A percentile compares a stretch with the other conserved stretches of the same genome.
Evolutionary conservation across 1,284 basidiomycete genomes (phyloP).

Genomic region (Malassezia furfur): DNA sequence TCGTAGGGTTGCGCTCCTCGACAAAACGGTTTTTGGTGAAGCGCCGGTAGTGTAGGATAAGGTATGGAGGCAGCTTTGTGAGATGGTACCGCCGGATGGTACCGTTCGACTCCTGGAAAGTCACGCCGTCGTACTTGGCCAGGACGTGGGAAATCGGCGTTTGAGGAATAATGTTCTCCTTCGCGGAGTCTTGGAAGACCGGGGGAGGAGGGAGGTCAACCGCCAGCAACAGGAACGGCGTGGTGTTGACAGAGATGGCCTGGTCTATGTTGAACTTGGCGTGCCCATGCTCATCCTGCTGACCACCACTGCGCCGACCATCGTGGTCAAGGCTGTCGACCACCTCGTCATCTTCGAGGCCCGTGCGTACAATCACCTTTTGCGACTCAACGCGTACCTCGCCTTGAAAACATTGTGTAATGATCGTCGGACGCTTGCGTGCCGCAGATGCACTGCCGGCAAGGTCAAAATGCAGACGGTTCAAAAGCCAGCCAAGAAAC

Average conservation of each 20-base stretch:
- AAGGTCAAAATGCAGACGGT: constrained; percentile 80
- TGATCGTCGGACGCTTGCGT: constrained; percentile 52
- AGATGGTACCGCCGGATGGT: constrained; percentile 67
- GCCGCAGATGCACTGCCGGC: constrained; percentile 55
- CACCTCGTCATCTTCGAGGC: constrained; percentile 20
- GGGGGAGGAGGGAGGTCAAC: constrained; percentile 92
- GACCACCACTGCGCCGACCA: constrained; percentile 28
- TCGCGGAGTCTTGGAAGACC: constrained; percentile 80
- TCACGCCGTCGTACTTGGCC: constrained; percentile 81
- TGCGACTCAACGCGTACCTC: constrained; percentile 86
- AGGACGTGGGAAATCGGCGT: constrained; percentile 80
- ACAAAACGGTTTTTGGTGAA: constrained; percentile 98
- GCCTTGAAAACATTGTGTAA: constrained; percentile 88
- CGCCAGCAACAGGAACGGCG: constrained; percentile 89
- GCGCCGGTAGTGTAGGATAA: constrained; percentile 89
- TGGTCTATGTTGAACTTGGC: constrained; percentile 33
- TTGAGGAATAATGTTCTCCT: constrained; percentile 98
- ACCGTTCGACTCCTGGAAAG: constrained; percentile 30
- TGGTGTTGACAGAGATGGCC: constrained; percentile 72
- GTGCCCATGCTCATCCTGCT: constrained; percentile 30
- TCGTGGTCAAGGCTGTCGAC: constrained; percentile 26
- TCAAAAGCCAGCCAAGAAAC: constrained; percentile 90
- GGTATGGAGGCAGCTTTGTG: constrained; percentile 74
- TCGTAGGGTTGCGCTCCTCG: constrained; percentile 97
- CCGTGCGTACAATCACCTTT: constrained; percentile 59